Conservation (phyloP, 305 asterid genomes). For the Nicotiana rustica region DNA sequence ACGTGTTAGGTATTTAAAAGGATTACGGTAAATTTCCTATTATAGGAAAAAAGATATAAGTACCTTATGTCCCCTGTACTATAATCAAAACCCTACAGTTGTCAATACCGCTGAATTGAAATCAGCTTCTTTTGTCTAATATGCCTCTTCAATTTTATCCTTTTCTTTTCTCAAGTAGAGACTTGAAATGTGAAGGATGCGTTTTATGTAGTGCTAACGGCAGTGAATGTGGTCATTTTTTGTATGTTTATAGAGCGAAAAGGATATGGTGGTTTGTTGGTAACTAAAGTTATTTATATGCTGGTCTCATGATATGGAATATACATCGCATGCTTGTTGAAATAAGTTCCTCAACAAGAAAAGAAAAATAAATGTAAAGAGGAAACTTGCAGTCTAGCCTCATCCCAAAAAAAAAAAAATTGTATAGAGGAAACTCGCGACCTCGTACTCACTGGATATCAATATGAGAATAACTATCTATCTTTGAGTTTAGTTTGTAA, state of each 20-base stretch:
- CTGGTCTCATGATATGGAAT: not conserved
- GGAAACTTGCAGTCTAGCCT: not conserved
- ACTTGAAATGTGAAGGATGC: conserved; percentile 29
- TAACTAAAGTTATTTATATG: conserved; percentile 2
- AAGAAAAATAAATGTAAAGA: conserved; percentile 17
- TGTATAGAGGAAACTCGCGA: not conserved
- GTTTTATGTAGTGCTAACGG: not conserved
- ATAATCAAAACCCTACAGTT: conserved; percentile 7
- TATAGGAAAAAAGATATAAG: conserved; percentile 8
- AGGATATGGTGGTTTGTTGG: not conserved
- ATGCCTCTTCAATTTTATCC: conserved; percentile 23
- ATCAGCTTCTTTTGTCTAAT: conserved; percentile 25
- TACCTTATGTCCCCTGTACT: not conserved
- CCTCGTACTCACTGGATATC: conserved; percentile 24
- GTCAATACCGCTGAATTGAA: not conserved
- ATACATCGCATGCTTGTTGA: not conserved
- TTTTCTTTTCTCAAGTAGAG: conserved; percentile 19
- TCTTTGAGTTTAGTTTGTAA: conserved; percentile 9
- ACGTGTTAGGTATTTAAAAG: conserved; percentile 1
- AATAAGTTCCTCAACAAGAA: conserved; percentile 7
- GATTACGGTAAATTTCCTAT: not conserved
- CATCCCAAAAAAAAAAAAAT: not conserved
- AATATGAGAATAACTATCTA: not conserved
- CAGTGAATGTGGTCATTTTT: conserved; percentile 21
- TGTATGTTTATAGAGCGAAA: not conserved